phyloP scores from a whole-genome alignment of 495 filamentous ascomycete species.

The Talaromyces proteolyticus region DNA sequence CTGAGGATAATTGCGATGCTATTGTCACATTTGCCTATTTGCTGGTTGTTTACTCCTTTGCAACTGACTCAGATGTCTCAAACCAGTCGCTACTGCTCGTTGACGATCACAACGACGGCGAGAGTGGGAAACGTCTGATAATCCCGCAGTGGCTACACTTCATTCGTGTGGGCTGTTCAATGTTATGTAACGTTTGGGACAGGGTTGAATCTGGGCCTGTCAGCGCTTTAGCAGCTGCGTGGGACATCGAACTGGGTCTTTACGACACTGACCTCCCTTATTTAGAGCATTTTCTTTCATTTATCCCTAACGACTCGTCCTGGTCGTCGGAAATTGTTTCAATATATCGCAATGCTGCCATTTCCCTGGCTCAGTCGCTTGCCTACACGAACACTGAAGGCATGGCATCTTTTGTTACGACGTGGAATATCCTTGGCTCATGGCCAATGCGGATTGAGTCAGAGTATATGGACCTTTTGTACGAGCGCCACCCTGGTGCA shows the following conservation, averaged over 20 bases:
- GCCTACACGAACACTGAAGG: slow-evolving; percentile 8
- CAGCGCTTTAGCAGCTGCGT: slow-evolving; percentile 7
- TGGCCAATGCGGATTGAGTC: slow-evolving; percentile 27
- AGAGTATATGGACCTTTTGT: slow-evolving; percentile 21
- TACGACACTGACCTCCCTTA: slow-evolving; percentile 7
- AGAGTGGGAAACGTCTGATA: not conserved
- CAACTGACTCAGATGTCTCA: slow-evolving; percentile 5
- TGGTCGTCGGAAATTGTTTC: slow-evolving; percentile 9
- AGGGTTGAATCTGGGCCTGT: slow-evolving; percentile 9
- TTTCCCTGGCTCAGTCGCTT: slow-evolving; percentile 9
- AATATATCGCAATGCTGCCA: slow-evolving; percentile 10
- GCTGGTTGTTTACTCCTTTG: slow-evolving; percentile 22
- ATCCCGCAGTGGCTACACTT: slow-evolving; percentile 16
- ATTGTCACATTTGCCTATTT: slow-evolving; percentile 27
- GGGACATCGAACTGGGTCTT: slow-evolving; percentile 9
- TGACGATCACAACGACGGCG: not conserved
- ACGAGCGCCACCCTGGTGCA: slow-evolving; percentile 24
- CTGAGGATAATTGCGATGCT: slow-evolving; percentile 23
- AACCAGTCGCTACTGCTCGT: slow-evolving; percentile 10
- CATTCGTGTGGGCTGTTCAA: slow-evolving; percentile 10
- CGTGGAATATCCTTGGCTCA: slow-evolving; percentile 13
- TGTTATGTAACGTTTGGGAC: slow-evolving; percentile 16
- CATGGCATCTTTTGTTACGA: not conserved
- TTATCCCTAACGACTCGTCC: slow-evolving; percentile 5
- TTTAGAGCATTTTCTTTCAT: slow-evolving; percentile 8